Conservation (phyloP, 139 green algal species). For the Yamagishiella unicocca region DNA sequence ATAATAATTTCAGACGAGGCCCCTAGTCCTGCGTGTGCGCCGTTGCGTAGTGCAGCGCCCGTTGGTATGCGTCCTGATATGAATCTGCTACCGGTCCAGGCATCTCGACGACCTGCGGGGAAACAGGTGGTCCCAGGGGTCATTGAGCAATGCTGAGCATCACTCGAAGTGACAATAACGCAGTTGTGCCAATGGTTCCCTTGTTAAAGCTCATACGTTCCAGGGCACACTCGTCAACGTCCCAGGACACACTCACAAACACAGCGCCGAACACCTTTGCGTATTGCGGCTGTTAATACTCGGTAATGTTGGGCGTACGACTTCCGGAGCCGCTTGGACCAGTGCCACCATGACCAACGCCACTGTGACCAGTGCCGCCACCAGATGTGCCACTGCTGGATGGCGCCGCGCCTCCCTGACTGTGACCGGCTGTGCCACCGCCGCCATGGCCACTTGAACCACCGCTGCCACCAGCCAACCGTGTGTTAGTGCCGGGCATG, state of each 20-base stretch:
- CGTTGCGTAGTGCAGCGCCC: background rate
- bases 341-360: background rate
- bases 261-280: no score
- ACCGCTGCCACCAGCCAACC: background rate
- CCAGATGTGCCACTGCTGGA: no score
- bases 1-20: no score
- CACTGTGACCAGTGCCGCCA: background rate
- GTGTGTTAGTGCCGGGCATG: constrained; percentile 28
- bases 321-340: background rate
- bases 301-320: constrained; percentile 3
- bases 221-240: no score
- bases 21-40: background rate
- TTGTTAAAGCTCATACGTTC: no score
- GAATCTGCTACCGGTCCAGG: background rate
- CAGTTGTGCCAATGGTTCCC: no score
- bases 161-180: no score
- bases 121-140: no score
- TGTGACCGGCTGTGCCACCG: background rate
- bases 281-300: no score
- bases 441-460: background rate
- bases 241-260: no score
- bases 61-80: background rate
- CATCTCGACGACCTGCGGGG: background rate
- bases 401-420: background rate
- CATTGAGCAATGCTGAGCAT: no score